Evolutionary conservation across 2,329 filamentous ascomycete genomes (phyloP).

Genomic region (Metarhizium rileyi): DNA sequence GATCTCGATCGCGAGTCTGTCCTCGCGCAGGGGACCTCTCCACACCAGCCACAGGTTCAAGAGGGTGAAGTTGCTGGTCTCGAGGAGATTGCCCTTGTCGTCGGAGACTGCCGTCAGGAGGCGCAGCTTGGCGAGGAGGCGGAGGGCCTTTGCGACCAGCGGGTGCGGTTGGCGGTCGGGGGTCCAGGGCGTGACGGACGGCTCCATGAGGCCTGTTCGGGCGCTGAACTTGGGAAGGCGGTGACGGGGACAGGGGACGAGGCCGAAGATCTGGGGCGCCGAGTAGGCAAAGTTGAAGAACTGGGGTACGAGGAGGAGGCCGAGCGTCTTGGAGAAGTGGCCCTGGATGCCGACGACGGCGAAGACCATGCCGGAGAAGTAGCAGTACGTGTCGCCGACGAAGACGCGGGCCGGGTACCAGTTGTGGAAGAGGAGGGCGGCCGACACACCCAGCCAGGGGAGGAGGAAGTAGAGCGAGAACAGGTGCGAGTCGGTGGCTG

Average conservation of each 20-base stretch:
- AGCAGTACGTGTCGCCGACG: constrained; percentile 98
- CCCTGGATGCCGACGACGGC: constrained; percentile 93
- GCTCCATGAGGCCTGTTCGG: constrained; percentile 74
- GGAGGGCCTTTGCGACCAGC: constrained; percentile 53
- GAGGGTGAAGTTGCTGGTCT: constrained; percentile 85
- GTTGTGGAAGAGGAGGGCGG: constrained; percentile 81
- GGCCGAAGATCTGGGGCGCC: constrained; percentile 76
- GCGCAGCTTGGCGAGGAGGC: constrained; percentile 56
- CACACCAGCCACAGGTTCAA: constrained; percentile 95
- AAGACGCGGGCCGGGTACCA: constrained; percentile 95
- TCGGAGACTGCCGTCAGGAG: constrained; percentile 61
- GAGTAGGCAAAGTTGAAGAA: constrained; percentile 97
- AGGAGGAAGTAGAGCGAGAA: constrained; percentile 93
- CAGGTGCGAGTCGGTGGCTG: constrained; percentile 88
- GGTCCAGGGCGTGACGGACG: constrained; percentile 70
- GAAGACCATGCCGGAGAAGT: constrained; percentile 98
- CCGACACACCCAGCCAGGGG: constrained; percentile 86
- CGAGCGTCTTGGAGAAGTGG: constrained; percentile 94
- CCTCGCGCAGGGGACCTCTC: constrained; percentile 84
- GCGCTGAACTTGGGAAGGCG: constrained; percentile 83
- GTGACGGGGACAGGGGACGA: constrained; percentile 89
- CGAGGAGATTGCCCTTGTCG: constrained; percentile 58
- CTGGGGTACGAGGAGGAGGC: constrained; percentile 84
- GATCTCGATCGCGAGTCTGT: constrained; percentile 70
- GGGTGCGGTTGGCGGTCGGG: constrained; percentile 57